Conservation (phyloP, 2,329 filamentous ascomycete species). For the Trichophyton benhamiae region DNA sequence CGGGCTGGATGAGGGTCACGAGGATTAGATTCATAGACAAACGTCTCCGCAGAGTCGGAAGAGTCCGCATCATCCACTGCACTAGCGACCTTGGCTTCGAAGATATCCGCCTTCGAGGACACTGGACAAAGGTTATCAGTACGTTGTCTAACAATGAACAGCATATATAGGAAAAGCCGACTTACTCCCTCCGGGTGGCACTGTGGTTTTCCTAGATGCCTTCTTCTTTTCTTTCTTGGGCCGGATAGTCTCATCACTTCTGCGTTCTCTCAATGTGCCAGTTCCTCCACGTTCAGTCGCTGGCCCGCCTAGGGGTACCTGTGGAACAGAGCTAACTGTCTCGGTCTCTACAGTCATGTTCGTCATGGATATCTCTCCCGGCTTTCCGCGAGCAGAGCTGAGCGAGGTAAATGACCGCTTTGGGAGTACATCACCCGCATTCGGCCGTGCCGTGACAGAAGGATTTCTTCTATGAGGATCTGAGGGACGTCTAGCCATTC, state of each 20-base stretch:
- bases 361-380: slow-evolving; percentile 59
- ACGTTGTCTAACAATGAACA: slow-evolving; percentile 15
- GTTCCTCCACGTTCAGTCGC: slow-evolving; percentile 49
- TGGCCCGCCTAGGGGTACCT: slow-evolving; percentile 58
- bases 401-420: slow-evolving; percentile 59
- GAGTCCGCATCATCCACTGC: slow-evolving; percentile 93
- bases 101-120: slow-evolving; percentile 93
- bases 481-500: slow-evolving; percentile 16
- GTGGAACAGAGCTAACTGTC: slow-evolving; percentile 81
- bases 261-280: slow-evolving; percentile 65
- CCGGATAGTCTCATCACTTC: slow-evolving; percentile 89
- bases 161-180: slow-evolving; percentile 6
- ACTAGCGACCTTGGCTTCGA: slow-evolving; percentile 91
- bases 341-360: slow-evolving; percentile 98
- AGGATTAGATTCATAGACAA: slow-evolving; percentile 97
- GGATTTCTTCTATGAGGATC: slow-evolving; percentile 23
- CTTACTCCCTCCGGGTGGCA: slow-evolving; percentile 21
- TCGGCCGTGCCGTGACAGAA: slow-evolving; percentile 34
- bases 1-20: slow-evolving; percentile 43
- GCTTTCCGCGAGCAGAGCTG: slow-evolving; percentile 51
- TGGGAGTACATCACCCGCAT: slow-evolving; percentile 39
- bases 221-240: slow-evolving; percentile 90
- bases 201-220: slow-evolving; percentile 55
- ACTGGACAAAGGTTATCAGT: slow-evolving; percentile 41
- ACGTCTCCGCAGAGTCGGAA: slow-evolving; percentile 95